Conservation (phyloP, 371 early-diverging fungal species). For the Lichtheimia ornata region DNA sequence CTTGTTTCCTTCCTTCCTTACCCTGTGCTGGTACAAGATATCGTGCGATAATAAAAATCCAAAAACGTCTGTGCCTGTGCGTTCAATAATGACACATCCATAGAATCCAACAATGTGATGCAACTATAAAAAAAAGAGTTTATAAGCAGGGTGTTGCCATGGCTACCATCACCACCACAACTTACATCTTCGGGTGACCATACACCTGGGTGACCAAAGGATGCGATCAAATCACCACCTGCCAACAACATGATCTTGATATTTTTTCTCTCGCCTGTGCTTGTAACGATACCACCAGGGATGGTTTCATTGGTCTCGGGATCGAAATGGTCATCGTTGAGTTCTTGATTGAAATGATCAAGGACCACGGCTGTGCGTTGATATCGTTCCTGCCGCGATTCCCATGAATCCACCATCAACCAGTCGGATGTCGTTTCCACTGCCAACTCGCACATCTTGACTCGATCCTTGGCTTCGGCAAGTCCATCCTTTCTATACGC, state of each 20-base stretch:
- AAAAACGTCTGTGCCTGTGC: slow-evolving; percentile 93
- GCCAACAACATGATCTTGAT: slow-evolving; percentile 92
- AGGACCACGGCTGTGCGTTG: slow-evolving; percentile 90
- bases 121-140: slow-evolving; percentile 61
- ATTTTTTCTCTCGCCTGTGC: slow-evolving; percentile 42
- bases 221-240: slow-evolving; percentile 96
- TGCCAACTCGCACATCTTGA: slow-evolving; percentile 92
- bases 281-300: slow-evolving; percentile 56
- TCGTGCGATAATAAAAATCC: slow-evolving; percentile 90
- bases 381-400: slow-evolving; percentile 77
- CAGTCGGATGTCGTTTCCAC: slow-evolving; percentile 81
- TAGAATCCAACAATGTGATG: slow-evolving; percentile 90
- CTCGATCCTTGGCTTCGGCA: slow-evolving; percentile 83
- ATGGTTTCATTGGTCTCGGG: slow-evolving; percentile 4
- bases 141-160: background rate
- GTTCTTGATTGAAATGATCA: slow-evolving; percentile 89
- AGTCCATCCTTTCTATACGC: slow-evolving; percentile 91
- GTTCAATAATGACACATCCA: slow-evolving; percentile 94
- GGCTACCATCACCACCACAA: background rate
- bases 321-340: slow-evolving; percentile 56
- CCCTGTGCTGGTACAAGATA: slow-evolving; percentile 83
- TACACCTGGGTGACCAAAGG: slow-evolving; percentile 89
- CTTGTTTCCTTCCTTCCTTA: slow-evolving; percentile 32
- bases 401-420: slow-evolving; percentile 98
- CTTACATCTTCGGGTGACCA: slow-evolving; percentile 93